Percentiles rank a stretch among this genome's conserved stretches.
phyloP scores from a whole-genome alignment of 306 rosid genomes.

The Mimosa bimucronata region DNA sequence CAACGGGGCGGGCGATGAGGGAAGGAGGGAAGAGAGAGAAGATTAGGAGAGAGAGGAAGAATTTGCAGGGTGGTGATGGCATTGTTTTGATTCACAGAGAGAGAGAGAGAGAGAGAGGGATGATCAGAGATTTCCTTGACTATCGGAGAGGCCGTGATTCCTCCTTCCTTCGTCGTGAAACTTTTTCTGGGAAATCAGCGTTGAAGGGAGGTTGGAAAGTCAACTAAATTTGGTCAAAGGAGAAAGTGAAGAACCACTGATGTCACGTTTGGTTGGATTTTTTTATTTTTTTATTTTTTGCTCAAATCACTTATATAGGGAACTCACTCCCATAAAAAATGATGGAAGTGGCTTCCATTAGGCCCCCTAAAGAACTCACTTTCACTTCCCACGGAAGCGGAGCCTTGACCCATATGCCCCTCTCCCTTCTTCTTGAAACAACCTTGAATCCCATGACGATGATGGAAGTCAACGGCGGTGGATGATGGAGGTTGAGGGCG shows the following conservation, averaged over 20 bases:
- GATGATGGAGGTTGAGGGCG: too few relatives aligned
- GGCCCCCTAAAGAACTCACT: too few relatives aligned
- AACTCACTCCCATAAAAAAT: too few relatives aligned
- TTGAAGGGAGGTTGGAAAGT: neutral
- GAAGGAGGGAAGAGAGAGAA: conserved; percentile 48
- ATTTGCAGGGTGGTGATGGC: conserved; percentile 34
- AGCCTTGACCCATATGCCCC: too few relatives aligned
- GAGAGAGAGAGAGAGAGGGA: neutral
- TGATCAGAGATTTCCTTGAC: neutral
- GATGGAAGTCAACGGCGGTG: too few relatives aligned
- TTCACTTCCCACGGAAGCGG: too few relatives aligned
- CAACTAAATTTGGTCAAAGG: neutral
- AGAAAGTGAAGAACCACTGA: neutral
- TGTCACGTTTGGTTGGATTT: too few relatives aligned
- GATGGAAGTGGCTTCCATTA: too few relatives aligned
- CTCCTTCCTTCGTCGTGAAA: neutral
- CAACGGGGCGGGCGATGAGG: conserved; percentile 58
- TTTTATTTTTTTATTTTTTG: too few relatives aligned
- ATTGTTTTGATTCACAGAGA: neutral
- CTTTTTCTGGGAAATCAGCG: neutral
- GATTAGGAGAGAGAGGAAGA: conserved; percentile 46
- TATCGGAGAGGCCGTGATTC: neutral
- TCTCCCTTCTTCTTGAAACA: too few relatives aligned
- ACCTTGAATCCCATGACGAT: too few relatives aligned
- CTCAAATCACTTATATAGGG: too few relatives aligned